Base-by-base conservation (phyloP, 129 eudicot genomes). In the Rutidosis leptorrhynchoides region DNA sequence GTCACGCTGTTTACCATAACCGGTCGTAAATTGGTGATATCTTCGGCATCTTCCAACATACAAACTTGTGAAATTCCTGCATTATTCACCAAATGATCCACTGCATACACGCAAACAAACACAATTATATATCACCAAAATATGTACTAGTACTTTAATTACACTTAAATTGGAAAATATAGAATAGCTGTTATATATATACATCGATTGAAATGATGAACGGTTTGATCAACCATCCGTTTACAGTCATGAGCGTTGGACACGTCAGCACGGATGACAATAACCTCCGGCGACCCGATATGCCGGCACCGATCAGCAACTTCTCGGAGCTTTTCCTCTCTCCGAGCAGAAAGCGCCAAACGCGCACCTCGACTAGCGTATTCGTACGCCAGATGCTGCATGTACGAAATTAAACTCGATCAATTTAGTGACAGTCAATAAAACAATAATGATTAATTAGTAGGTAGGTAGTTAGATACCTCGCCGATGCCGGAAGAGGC, bases 401-500 rank as follows among this genome's bases (percentile, higher is more conserved):
- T 52, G n/a, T n/a, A n/a, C n/a, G n/a, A n/a, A n/a, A n/a, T n/a
- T n/a, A n/a, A n/a, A n/a, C n/a, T n/a, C n/a, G n/a, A n/a, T n/a
- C n/a, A n/a, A n/a, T n/a, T 35, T 35, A 35, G 12, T 2, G 42
- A 33, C 2, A 33, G 11, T 33, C 42, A 1, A 1, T 2, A 37
- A 9, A 11, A 12, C 16, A 0, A 10, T 37, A 37, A 3, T 9
- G 0, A 3, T 37, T 37, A 11, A 2, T 11, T 10, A 37, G 0
- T 11, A 51, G 33, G 19, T 20, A 32, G 6, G 8, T 29, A 8
- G 3, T 9, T 25, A 22, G 30, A 33, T 67, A 86, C 88, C 82
- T 86, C 94, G 73, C 94, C 95, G 27, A 86, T 86, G 64, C 95
- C 89, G 16, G 94, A 86, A 61, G 94, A 83, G 22, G 94, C 94